Percentiles rank a stretch among this genome's conserved stretches.
Evolutionary conservation across 2,329 filamentous ascomycete genomes (phyloP).

Genomic region (Pestalotiopsis sp.): DNA sequence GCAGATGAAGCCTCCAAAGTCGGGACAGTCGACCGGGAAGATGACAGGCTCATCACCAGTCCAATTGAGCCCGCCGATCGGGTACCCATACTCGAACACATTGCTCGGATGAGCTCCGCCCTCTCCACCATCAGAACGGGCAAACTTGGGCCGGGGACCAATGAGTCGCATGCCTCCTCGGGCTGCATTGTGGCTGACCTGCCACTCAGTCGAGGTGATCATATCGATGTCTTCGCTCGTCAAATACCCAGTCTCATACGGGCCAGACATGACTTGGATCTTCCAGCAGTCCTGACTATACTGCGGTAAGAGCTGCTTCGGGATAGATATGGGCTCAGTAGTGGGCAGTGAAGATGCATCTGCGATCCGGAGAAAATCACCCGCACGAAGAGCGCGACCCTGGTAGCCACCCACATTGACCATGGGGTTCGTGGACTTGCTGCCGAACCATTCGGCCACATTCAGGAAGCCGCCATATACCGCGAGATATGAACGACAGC

Average conservation of each 20-base stretch:
- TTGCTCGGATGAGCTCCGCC: constrained; percentile 66
- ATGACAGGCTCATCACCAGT: constrained; percentile 64
- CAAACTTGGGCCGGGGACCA: constrained; percentile 61
- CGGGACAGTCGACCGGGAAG: constrained; percentile 60
- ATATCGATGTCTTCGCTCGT: constrained; percentile 54
- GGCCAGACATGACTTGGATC: constrained; percentile 56
- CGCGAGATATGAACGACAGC: constrained; percentile 61
- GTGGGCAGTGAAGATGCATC: constrained; percentile 36
- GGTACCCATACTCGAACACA: constrained; percentile 62
- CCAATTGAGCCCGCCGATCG: constrained; percentile 60
- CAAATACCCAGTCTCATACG: constrained; percentile 58
- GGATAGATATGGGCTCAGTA: constrained; percentile 33
- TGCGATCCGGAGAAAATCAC: constrained; percentile 52
- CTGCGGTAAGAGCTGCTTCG: constrained; percentile 46
- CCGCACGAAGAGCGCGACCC: constrained; percentile 55
- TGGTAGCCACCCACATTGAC: constrained; percentile 63
- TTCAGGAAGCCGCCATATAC: constrained; percentile 42
- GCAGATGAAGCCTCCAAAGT: constrained; percentile 63
- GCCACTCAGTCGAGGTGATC: constrained; percentile 61
- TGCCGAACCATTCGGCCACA: constrained; percentile 60
- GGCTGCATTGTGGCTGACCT: constrained; percentile 62
- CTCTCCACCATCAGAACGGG: constrained; percentile 61
- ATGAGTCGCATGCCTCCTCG: constrained; percentile 62
- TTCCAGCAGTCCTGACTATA: constrained; percentile 52
- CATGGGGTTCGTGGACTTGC: constrained; percentile 60